A percentile compares a stretch with the other conserved stretches of the same genome.
phyloP scores from a whole-genome alignment of 1,284 basidiomycete genomes.

The Heterobasidion occidentale region DNA sequence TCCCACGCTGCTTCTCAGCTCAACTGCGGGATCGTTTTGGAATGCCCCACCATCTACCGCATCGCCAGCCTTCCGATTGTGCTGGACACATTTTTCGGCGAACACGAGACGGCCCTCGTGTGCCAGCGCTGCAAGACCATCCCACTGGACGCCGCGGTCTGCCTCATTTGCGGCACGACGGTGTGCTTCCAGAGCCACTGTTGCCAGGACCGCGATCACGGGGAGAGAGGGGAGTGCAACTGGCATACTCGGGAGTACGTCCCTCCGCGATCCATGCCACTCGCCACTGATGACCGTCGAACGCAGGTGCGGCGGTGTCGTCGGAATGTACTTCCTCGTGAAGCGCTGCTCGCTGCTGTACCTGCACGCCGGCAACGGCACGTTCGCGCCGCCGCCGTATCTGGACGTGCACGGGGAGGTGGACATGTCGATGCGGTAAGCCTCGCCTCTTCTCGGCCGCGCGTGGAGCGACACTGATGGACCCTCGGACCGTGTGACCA shows the following conservation, averaged over 20 bases:
- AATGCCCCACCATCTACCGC: slow-evolving; percentile 83
- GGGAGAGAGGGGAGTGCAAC: slow-evolving; percentile 83
- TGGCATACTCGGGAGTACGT: slow-evolving; percentile 88
- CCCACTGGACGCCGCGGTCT: slow-evolving; percentile 86
- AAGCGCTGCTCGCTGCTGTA: slow-evolving; percentile 92
- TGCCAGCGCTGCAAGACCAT: slow-evolving; percentile 78
- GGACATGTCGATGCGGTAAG: slow-evolving; percentile 86
- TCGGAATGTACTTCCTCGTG: slow-evolving; percentile 88
- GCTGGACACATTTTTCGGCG: slow-evolving; percentile 78
- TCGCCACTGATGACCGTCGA: slow-evolving; percentile 7
- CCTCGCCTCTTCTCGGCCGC: slow-evolving; percentile 1
- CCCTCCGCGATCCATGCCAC: slow-evolving; percentile 4
- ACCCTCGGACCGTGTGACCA: slow-evolving; percentile 19
- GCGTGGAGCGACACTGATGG: neutral
- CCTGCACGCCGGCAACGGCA: slow-evolving; percentile 83
- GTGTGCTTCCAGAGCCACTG: slow-evolving; percentile 93
- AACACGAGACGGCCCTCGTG: slow-evolving; percentile 58
- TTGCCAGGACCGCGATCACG: slow-evolving; percentile 69
- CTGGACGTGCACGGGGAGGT: slow-evolving; percentile 94
- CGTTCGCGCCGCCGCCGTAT: slow-evolving; percentile 87
- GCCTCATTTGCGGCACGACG: slow-evolving; percentile 83
- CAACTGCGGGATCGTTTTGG: slow-evolving; percentile 69
- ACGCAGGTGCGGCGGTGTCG: slow-evolving; percentile 78
- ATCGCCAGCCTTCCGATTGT: slow-evolving; percentile 76
- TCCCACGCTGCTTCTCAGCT: slow-evolving; percentile 66